Evolutionary conservation across 495 filamentous ascomycete genomes (phyloP), one percentile per base, ranked within the genome.

Genomic region (Choiromyces venosus): DNA sequence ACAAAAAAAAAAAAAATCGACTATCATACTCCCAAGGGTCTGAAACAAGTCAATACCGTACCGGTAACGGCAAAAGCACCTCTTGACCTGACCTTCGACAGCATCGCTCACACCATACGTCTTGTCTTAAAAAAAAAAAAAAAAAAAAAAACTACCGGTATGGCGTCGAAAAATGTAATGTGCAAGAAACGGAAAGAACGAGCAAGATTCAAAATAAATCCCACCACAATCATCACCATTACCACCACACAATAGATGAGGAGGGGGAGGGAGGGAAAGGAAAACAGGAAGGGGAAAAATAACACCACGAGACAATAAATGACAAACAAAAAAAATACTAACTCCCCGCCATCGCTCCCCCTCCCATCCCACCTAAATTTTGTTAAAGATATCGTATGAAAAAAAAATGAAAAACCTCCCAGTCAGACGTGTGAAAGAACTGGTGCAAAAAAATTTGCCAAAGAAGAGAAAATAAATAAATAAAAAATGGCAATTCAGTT

Each of bases 391-490:
- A 9, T 10, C 66, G 14, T 33, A 33, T 61, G 52, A 33, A 33
- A 61, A 29, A 39, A 39, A 40, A n/a, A n/a, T n/a, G n/a, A n/a
- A n/a, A 33, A 33, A 14, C 14, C 25, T 5, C 25, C 25, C 14
- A 37, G 25, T 37, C 14, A 40, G 14, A 40, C 36, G n/a, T 29
- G 25, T 37, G 16, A 67, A 21, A 67, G 7, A 21, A 19, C 10
- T 9, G 7, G 19, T 8, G 29, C 1, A 66, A 35, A 66, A 66
- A 67, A 19, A 16, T 68, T 77, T 52, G 18, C 56, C 69, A 56
- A 52, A 68, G 67, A 68, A 33, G 66, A 42, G 37, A 67, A 66
- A 78, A 72, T n/a, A 35, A 78, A 77, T 78, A 78, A 70, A 72
- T 25, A 74, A 65, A 19, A 12, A 5, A 12, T 38, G 39, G 9